These are phyloP conservation scores for Kuraishia hungarica DNA, from an alignment of 805 yeast species.

Conservation along the genomic window DNA sequence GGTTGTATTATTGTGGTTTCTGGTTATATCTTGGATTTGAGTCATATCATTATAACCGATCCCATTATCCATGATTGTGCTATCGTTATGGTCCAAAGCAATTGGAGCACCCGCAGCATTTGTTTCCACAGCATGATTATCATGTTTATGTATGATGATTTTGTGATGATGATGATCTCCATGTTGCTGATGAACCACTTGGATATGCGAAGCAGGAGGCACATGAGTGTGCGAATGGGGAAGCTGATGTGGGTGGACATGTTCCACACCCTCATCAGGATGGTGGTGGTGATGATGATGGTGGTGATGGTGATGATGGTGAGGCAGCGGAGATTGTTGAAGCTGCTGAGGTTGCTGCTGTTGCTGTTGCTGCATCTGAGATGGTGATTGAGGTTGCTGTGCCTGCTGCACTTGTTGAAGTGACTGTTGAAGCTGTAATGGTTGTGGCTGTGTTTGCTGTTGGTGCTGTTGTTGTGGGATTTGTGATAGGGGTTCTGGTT, in stretches of 20 bases:
- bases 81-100: neutral
- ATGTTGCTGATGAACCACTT: conserved; percentile 19
- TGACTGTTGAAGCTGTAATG: conserved; percentile 7
- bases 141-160: conserved; percentile 16
- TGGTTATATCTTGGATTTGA: neutral
- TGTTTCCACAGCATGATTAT: neutral
- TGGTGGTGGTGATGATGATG: conserved; percentile 16
- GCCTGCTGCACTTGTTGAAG: conserved; percentile 6
- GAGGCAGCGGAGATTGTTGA: conserved; percentile 3
- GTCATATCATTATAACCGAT: neutral
- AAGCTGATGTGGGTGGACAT: too few species aligned
- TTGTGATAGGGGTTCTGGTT: neutral
- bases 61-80: neutral
- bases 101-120: neutral
- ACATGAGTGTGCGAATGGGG: neutral
- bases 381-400: conserved; percentile 5
- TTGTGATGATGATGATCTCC: conserved; percentile 20
- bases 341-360: conserved; percentile 8
- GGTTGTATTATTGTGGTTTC: neutral
- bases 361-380: conserved; percentile 7
- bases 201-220: neutral
- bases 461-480: conserved; percentile 6
- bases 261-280: conserved; percentile 13
- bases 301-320: conserved; percentile 4
- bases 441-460: conserved; percentile 5